Evolutionary conservation across 768 basidiomycete genomes (phyloP).

Genomic region (Phylloporus arenicola): DNA sequence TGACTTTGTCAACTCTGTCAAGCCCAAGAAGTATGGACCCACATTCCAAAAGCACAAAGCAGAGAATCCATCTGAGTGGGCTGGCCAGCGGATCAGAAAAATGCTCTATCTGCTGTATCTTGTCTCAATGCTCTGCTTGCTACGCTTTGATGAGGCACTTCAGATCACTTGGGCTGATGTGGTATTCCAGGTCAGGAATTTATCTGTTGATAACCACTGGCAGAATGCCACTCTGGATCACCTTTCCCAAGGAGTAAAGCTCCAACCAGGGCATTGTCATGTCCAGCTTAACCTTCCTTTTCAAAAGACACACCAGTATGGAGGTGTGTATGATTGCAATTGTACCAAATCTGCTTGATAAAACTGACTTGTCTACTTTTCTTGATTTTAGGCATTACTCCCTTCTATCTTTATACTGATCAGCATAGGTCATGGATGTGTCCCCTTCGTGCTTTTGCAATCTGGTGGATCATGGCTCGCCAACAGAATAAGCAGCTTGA

Average conservation of each 20-base stretch:
- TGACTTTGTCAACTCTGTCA: not conserved
- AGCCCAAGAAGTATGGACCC: not conserved
- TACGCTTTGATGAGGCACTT: not conserved
- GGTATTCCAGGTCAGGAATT: not conserved
- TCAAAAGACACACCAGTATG: not conserved
- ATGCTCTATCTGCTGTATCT: not conserved
- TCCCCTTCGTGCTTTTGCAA: not conserved
- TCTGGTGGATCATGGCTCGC: not conserved
- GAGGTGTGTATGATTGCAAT: not conserved
- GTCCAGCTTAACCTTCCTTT: not conserved
- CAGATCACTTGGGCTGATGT: not conserved
- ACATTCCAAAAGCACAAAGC: not conserved
- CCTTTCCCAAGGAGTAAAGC: not conserved
- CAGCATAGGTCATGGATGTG: not conserved
- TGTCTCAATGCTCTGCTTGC: not conserved
- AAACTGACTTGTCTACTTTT: too few species aligned
- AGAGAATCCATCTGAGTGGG: not conserved
- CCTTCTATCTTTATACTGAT: not conserved
- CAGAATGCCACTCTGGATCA: not conserved
- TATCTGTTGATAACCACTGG: not conserved
- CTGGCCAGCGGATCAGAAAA: not conserved
- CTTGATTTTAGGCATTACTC: not conserved
- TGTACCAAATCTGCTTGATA: too few species aligned
- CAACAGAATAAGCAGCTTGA: not conserved
- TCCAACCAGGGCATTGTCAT: not conserved